phyloP scores from a whole-genome alignment of 495 filamentous ascomycete species.

The Chaetomium cochliodes region DNA sequence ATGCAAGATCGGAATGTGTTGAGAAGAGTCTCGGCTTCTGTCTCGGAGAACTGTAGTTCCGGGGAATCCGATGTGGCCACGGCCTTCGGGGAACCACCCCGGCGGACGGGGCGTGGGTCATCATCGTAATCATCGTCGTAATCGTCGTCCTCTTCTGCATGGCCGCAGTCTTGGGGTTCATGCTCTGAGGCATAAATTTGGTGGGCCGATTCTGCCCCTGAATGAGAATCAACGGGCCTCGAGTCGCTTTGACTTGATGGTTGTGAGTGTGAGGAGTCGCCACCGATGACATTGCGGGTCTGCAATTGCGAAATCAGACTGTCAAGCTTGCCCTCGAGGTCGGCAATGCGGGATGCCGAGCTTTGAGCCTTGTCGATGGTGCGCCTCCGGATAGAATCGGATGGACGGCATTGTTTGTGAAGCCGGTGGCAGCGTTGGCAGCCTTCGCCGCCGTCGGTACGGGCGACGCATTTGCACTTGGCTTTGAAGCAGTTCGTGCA shows the following conservation, averaged over 20 bases:
- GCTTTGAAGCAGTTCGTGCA: slow-evolving; percentile 4
- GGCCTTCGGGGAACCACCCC: neutral
- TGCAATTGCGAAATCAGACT: neutral
- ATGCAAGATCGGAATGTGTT: neutral
- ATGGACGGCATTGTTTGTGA: neutral
- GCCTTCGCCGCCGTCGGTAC: neutral
- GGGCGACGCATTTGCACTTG: slow-evolving; percentile 5
- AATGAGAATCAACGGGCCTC: no score
- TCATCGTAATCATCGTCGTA: neutral
- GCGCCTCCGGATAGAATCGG: neutral
- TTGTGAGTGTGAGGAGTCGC: neutral
- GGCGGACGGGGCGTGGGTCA: no score
- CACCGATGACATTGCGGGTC: neutral
- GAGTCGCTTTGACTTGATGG: neutral
- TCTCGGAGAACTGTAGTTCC: neutral
- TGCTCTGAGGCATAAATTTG: neutral
- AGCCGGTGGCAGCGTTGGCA: slow-evolving; percentile 1
- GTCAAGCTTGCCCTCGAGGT: neutral
- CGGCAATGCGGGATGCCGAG: slow-evolving; percentile 2
- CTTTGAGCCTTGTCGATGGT: neutral
- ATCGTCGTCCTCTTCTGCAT: neutral
- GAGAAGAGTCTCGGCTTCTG: neutral
- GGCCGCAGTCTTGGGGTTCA: neutral
- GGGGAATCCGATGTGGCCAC: neutral
- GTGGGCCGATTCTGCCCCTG: neutral